Percentiles rank a stretch among this genome's conserved stretches.
Evolutionary conservation across 2,329 filamentous ascomycete genomes (phyloP).

Genomic region (Penicillium decumbens): DNA sequence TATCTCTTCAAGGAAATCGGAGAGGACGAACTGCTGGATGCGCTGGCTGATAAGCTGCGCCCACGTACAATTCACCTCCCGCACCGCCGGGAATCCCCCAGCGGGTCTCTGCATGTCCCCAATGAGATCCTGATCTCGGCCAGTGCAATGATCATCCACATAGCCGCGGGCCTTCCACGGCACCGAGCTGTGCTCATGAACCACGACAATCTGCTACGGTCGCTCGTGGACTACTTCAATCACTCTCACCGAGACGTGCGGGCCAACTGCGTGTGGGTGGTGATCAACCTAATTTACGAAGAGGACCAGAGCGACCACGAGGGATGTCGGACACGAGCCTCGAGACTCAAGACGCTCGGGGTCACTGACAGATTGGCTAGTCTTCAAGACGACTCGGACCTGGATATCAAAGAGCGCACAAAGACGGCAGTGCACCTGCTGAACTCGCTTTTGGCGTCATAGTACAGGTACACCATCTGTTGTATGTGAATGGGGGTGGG

Average conservation of each 20-base stretch:
- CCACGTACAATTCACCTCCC: constrained; percentile 40
- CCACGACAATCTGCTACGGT: constrained; percentile 69
- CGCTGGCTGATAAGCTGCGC: constrained; percentile 72
- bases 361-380: constrained; percentile 62
- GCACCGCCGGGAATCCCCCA: constrained; percentile 30
- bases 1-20: constrained; percentile 72
- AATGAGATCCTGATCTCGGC: constrained; percentile 70
- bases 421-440: constrained; percentile 75
- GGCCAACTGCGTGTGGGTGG: constrained; percentile 72
- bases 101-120: constrained; percentile 32
- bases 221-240: constrained; percentile 67
- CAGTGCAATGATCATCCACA: constrained; percentile 78
- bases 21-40: constrained; percentile 71
- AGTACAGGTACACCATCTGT: not conserved
- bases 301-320: constrained; percentile 67
- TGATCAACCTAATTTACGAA: constrained; percentile 79
- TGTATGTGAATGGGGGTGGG: not conserved
- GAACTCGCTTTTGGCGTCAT: constrained; percentile 28
- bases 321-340: constrained; percentile 62
- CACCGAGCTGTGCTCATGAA: constrained; percentile 74
- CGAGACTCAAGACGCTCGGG: constrained; percentile 66
- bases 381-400: constrained; percentile 64
- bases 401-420: constrained; percentile 78
- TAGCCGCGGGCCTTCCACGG: constrained; percentile 73
- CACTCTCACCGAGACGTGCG: constrained; percentile 71